These are phyloP conservation scores for Cucurbita moschata DNA, from an alignment of 306 rosid species.

Conservation along the genomic window DNA sequence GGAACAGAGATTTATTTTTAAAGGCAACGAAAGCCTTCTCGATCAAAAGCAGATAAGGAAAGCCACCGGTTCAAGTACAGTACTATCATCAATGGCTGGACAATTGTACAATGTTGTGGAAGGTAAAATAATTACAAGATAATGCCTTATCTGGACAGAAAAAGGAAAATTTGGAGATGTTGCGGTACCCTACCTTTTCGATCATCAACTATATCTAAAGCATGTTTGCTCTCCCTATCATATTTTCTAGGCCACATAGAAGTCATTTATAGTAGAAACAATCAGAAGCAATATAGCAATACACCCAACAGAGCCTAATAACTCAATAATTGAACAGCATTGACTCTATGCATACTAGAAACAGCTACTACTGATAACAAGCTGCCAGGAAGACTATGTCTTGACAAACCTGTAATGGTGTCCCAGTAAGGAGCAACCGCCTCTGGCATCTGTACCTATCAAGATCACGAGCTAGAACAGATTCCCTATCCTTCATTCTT, in stretches of 20 bases:
- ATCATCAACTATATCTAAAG: neutral
- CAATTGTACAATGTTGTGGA: neutral
- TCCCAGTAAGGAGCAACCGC: constrained; percentile 92
- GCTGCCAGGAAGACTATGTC: constrained; percentile 3
- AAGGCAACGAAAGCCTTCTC: neutral
- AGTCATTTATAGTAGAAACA: neutral
- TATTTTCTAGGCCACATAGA: neutral
- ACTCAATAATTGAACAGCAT: neutral
- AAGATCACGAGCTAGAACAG: constrained; percentile 95
- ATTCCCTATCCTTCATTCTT: constrained; percentile 96
- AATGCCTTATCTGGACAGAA: neutral
- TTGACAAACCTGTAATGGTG: constrained; percentile 73
- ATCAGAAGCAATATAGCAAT: neutral
- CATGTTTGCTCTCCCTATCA: neutral
- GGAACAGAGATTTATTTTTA: neutral
- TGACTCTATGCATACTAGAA: neutral
- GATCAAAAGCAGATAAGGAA: neutral
- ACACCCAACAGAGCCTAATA: neutral
- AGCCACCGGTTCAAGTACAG: neutral
- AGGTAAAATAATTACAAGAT: neutral
- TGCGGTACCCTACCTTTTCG: neutral
- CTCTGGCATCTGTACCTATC: constrained; percentile 93
- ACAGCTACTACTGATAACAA: neutral
- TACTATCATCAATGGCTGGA: neutral
- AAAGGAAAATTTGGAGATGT: neutral